Conservation (phyloP, 768 basidiomycete genomes). For the Paxillus ammoniavirescens region DNA sequence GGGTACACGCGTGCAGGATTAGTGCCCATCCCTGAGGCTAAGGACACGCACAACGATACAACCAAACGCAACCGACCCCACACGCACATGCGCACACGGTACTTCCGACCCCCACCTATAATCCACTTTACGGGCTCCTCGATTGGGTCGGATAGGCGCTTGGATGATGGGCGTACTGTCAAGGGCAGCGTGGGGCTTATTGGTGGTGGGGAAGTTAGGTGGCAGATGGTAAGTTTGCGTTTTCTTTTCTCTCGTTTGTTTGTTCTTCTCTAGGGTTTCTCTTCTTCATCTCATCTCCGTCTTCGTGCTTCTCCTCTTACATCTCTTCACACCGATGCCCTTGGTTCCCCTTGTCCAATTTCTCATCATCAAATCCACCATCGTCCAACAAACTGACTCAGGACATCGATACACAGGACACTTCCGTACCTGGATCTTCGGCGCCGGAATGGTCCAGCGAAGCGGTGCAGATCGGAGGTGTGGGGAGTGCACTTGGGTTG, state of each 20-base stretch:
- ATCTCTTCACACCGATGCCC: too few relatives aligned
- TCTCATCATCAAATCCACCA: too few relatives aligned
- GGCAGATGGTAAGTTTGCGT: conserved; percentile 43
- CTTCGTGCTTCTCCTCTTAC: too few relatives aligned
- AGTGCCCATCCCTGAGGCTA: conserved; percentile 16
- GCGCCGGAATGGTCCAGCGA: conserved; percentile 51
- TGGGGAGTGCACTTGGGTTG: conserved; percentile 51
- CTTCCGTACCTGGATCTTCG: conserved; percentile 29
- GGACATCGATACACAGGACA: conserved; percentile 30
- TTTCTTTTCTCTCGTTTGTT: neutral
- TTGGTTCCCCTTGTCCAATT: too few relatives aligned
- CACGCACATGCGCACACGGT: conserved; percentile 18
- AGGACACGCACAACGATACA: conserved; percentile 5
- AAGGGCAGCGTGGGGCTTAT: conserved; percentile 48
- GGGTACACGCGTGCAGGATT: conserved; percentile 34
- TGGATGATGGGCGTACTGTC: conserved; percentile 33
- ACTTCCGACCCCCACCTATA: conserved; percentile 40
- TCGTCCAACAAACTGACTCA: conserved; percentile 4
- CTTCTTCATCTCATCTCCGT: neutral
- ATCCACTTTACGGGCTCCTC: conserved; percentile 51
- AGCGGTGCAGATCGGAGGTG: conserved; percentile 54
- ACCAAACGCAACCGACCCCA: neutral
- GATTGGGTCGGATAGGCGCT: conserved; percentile 35
- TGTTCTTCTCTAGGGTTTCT: too few relatives aligned
- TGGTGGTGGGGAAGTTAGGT: conserved; percentile 48